A percentile compares a stretch with the other conserved stretches of the same genome.
Conservation (phyloP, 1,284 basidiomycete species). For the Puccinia sorghi region DNA sequence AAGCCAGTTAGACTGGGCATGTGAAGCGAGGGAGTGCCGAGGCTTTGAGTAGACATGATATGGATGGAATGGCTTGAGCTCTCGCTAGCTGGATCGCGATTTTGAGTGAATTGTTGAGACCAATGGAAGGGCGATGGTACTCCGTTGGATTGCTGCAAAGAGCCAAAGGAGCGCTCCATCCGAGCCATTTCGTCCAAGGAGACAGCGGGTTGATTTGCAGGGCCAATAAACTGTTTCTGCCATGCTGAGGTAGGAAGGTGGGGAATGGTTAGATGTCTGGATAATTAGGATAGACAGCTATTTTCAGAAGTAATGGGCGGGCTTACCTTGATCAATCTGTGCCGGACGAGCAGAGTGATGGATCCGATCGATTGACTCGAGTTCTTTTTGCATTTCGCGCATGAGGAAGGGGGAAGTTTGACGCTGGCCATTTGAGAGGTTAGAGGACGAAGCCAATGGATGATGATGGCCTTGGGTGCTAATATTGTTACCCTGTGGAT, state of each 20-base stretch:
- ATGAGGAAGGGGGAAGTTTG: constrained; percentile 4
- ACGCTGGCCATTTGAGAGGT: not conserved
- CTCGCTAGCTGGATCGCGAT: not conserved
- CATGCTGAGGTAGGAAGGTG: constrained; percentile 15
- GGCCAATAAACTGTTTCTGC: constrained; percentile 25
- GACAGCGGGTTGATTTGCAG: not conserved
- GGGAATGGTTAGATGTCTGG: not conserved
- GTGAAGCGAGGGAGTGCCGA: not conserved
- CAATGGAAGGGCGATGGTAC: not conserved
- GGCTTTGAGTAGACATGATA: not conserved
- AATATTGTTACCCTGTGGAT: not conserved
- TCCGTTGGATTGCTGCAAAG: not conserved
- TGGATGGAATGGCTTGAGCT: constrained; percentile 14
- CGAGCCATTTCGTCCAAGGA: constrained; percentile 32
- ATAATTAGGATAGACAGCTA: not conserved
- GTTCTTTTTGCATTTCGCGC: constrained; percentile 8
- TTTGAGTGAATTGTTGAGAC: constrained; percentile 14
- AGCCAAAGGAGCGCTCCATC: constrained; percentile 30
- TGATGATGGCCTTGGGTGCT: not conserved
- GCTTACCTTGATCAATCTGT: constrained; percentile 4
- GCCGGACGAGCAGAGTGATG: not conserved
- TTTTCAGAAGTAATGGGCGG: not conserved
- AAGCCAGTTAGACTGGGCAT: not conserved
- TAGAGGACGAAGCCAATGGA: constrained; percentile 4
- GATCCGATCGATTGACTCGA: constrained; percentile 8